These are phyloP conservation scores for Skeletonema grethae DNA, from an alignment of 108 stramenopile genomes.

Conservation along the genomic window DNA sequence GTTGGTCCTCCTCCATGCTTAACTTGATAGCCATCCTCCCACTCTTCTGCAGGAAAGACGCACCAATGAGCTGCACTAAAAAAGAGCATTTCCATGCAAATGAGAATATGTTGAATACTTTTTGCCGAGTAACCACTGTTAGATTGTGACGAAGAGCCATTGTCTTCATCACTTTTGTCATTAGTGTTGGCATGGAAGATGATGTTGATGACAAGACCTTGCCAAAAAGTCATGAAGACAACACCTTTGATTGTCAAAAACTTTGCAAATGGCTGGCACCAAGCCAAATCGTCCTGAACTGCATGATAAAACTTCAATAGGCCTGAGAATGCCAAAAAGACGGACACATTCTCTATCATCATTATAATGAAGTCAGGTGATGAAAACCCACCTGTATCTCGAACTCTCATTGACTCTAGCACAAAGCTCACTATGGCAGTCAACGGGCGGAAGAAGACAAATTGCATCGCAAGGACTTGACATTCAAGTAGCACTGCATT, in stretches of 20 bases:
- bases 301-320: conserved; percentile 88
- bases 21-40: conserved; percentile 73
- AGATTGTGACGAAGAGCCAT: conserved; percentile 13
- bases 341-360: conserved; percentile 80
- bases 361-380: conserved; percentile 66
- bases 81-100: conserved; percentile 92
- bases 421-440: conserved; percentile 64
- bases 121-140: conserved; percentile 39
- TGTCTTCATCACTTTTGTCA: conserved; percentile 35
- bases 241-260: conserved; percentile 90
- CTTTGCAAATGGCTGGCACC: conserved; percentile 88
- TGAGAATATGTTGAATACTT: conserved; percentile 76
- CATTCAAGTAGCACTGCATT: conserved; percentile 85
- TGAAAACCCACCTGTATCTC: conserved; percentile 32
- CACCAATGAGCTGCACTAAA: conserved; percentile 81
- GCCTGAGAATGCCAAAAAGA: conserved; percentile 84
- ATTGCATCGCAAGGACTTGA: conserved; percentile 83
- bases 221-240: conserved; percentile 93
- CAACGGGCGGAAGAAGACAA: conserved; percentile 79
- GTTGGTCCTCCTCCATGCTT: conserved; percentile 51
- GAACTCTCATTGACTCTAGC: conserved; percentile 21
- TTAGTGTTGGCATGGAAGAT: conserved; percentile 59
- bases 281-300: conserved; percentile 71
- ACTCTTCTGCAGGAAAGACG: conserved; percentile 90
- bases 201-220: conserved; percentile 64